Conservation (phyloP, 176 grass and related monocot genomes). For the Pharus latifolius region DNA sequence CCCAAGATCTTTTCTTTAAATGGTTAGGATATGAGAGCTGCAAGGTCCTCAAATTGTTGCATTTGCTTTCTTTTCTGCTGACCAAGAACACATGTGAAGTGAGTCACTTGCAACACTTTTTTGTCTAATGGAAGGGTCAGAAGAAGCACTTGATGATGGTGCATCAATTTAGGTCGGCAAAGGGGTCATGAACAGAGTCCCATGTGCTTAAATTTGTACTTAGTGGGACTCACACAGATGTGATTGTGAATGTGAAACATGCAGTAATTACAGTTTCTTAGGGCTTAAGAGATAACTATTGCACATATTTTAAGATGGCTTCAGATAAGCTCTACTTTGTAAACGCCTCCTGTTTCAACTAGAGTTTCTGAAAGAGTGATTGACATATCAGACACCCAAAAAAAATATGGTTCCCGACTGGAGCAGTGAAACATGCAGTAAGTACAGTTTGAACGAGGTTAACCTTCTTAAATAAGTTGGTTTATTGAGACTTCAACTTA, state of each 20-base stretch:
- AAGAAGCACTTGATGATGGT: conserved; percentile 15
- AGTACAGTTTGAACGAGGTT: no score
- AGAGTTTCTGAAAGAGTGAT: no score
- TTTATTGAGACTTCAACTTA: no score
- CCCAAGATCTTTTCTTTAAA: not conserved
- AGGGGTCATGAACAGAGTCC: not conserved
- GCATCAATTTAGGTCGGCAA: conserved; percentile 14
- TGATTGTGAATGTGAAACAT: not conserved
- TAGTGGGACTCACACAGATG: not conserved
- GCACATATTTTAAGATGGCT: no score
- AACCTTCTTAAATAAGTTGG: no score
- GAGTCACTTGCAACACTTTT: conserved; percentile 28
- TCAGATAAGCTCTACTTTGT: no score
- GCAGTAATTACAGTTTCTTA: not conserved
- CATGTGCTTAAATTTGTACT: conserved; percentile 7
- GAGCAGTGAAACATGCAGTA: no score
- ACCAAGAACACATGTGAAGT: conserved; percentile 14
- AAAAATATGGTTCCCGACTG: no score
- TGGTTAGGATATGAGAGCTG: not conserved
- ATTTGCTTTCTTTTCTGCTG: conserved; percentile 25
- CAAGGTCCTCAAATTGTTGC: not conserved
- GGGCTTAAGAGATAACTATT: conserved; percentile 3
- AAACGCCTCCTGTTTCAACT: no score
- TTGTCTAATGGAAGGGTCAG: conserved; percentile 5
- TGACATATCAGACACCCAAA: no score